These are phyloP conservation scores for Colletotrichum echinochloae DNA, from an alignment of 2,329 filamentous ascomycete species.

Conservation along the genomic window DNA sequence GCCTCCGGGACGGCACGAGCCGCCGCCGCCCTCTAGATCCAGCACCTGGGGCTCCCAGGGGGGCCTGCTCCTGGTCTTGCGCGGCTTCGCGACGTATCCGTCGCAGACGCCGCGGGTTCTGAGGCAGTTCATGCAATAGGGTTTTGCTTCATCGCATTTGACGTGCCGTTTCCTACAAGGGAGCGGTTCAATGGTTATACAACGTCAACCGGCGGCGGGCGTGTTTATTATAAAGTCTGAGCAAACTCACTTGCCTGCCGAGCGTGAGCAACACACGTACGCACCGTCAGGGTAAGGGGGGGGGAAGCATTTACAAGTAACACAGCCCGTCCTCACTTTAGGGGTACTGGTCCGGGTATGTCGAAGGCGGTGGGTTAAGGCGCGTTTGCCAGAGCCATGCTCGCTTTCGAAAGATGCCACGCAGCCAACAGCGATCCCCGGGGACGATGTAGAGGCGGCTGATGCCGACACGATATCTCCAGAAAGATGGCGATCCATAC, in stretches of 20 bases:
- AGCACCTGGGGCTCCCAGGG: neutral
- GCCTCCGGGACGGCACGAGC: constrained; percentile 1
- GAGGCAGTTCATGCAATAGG: constrained; percentile 55
- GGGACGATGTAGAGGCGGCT: constrained; percentile 4
- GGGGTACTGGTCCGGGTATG: constrained; percentile 41
- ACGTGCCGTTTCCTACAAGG: constrained; percentile 50
- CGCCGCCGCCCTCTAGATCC: constrained; percentile 6
- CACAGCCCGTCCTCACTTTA: constrained; percentile 41
- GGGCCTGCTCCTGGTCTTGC: constrained; percentile 21
- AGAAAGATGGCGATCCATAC: constrained; percentile 29
- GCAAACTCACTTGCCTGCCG: constrained; percentile 37
- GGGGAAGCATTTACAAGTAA: constrained; percentile 36
- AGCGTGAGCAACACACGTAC: constrained; percentile 12
- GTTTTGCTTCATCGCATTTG: constrained; percentile 57
- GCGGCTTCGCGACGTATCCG: constrained; percentile 37
- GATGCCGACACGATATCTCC: constrained; percentile 31
- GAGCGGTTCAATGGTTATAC: neutral
- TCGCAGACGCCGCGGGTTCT: constrained; percentile 41
- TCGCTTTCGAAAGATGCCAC: constrained; percentile 26
- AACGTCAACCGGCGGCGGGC: neutral
- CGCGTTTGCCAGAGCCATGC: neutral
- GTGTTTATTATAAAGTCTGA: neutral
- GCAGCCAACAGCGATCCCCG: constrained; percentile 9
- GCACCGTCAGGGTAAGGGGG: neutral
- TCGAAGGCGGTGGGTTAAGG: constrained; percentile 27